Evolutionary conservation across 345 rosid genomes (phyloP).

Genomic region (Melastoma malabathricum): DNA sequence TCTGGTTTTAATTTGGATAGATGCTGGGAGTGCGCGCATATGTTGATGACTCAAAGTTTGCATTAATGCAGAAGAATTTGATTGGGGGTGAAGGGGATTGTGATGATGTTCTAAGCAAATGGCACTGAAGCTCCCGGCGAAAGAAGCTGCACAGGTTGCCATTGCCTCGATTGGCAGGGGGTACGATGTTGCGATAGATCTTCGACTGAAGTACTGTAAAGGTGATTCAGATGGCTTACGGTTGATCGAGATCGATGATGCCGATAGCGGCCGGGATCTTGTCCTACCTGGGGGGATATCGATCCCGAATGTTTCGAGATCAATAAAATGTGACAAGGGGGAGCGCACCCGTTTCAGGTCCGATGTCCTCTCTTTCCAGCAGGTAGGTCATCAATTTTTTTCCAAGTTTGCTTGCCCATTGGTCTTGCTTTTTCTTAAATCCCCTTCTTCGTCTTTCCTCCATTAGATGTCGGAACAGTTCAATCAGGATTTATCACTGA

Average conservation of each 20-base stretch:
- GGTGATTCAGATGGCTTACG: slow-evolving; percentile 37
- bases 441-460: slow-evolving; percentile 4
- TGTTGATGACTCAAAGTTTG: no score
- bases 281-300: slow-evolving; percentile 76
- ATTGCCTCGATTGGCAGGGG: slow-evolving; percentile 80
- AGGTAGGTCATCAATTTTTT: slow-evolving; percentile 25
- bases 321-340: slow-evolving; percentile 89
- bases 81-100: slow-evolving; percentile 6
- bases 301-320: slow-evolving; percentile 60
- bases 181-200: slow-evolving; percentile 62
- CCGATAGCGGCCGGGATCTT: slow-evolving; percentile 34
- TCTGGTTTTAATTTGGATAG: no score
- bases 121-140: slow-evolving; percentile 63
- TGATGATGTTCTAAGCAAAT: slow-evolving; percentile 31
- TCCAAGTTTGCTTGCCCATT: not conserved
- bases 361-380: slow-evolving; percentile 80
- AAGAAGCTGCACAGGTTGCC: slow-evolving; percentile 79
- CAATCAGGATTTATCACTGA: slow-evolving; percentile 73
- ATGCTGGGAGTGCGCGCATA: no score
- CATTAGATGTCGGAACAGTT: slow-evolving; percentile 92
- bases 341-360: slow-evolving; percentile 77
- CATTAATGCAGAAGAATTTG: no score
- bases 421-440: slow-evolving; percentile 1
- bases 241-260: slow-evolving; percentile 61
- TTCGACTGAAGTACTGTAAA: slow-evolving; percentile 69